A percentile compares a stretch with the other conserved stretches of the same genome.
Conservation (phyloP, 1,139 yeast species). For the Yamadazyma kanchanaburiensis region DNA sequence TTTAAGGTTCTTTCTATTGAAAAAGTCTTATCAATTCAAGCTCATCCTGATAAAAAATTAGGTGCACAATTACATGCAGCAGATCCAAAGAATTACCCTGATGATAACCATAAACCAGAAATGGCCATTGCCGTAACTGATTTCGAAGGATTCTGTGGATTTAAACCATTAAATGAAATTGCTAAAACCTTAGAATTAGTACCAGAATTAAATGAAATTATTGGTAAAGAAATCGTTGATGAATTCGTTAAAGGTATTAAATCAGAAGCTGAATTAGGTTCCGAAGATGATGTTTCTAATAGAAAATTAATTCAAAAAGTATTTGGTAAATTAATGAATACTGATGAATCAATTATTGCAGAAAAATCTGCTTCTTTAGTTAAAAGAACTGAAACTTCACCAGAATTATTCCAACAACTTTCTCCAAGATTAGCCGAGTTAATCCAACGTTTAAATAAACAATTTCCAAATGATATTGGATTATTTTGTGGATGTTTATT, state of each 20-base stretch:
- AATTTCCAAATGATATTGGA: conserved; percentile 93
- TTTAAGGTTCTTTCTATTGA: conserved; percentile 91
- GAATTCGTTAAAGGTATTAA: conserved; percentile 52
- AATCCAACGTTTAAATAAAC: conserved; percentile 71
- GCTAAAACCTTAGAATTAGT: conserved; percentile 61
- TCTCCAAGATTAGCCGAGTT: conserved; percentile 61
- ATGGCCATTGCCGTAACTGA: conserved; percentile 97
- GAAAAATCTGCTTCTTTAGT: conserved; percentile 61
- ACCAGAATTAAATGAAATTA: conserved; percentile 71
- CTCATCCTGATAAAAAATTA: conserved; percentile 91
- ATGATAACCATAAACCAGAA: conserved; percentile 97
- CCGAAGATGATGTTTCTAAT: conserved; percentile 49
- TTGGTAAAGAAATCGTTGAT: conserved; percentile 57
- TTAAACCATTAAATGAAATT: conserved; percentile 82
- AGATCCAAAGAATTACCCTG: conserved; percentile 95
- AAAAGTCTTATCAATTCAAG: conserved; percentile 93
- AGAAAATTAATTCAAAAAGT: conserved; percentile 67
- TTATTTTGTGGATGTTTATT: conserved; percentile 92
- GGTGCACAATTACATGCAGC: conserved; percentile 71
- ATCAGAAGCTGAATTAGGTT: conserved; percentile 41
- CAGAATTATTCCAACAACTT: conserved; percentile 43
- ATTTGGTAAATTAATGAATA: conserved; percentile 80
- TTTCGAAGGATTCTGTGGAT: conserved; percentile 97
- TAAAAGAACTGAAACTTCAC: conserved; percentile 51
- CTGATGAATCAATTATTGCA: conserved; percentile 54